Percentiles rank a stretch among this genome's conserved stretches.
Evolutionary conservation across 164 flowering plant species (phyloP).

Genomic region (Vitis labrusca): DNA sequence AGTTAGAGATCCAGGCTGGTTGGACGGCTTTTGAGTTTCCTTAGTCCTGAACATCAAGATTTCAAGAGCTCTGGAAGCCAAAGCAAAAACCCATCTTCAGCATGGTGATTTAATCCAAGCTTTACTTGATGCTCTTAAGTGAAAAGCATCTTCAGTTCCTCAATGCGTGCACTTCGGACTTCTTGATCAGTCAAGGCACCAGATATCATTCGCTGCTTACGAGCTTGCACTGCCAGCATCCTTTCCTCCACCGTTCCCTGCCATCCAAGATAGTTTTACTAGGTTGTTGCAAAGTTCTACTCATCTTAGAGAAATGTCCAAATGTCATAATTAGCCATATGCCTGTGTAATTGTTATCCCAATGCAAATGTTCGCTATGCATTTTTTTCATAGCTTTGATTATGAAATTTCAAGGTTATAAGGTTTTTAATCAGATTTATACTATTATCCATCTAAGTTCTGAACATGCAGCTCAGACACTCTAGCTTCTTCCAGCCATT

Average conservation of each 20-base stretch:
- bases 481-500: no score
- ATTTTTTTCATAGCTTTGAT: neutral
- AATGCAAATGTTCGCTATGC: no score
- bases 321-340: neutral
- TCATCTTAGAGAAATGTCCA: no score
- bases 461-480: neutral
- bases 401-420: neutral
- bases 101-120: neutral
- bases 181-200: constrained; percentile 99
- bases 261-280: constrained; percentile 1
- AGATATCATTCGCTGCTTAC: constrained; percentile 90
- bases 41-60: neutral
- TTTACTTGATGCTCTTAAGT: constrained; percentile 27
- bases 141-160: constrained; percentile 95
- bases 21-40: no score
- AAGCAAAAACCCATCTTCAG: neutral
- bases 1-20: no score
- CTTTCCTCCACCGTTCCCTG: constrained; percentile 98
- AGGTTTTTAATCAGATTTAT: neutral
- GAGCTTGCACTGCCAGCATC: constrained; percentile 97
- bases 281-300: no score
- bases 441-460: neutral
- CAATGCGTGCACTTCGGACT: constrained; percentile 87
- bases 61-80: neutral
- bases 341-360: neutral